A percentile compares a stretch with the other conserved stretches of the same genome.
Conservation (phyloP, 225 moss, liverwort and hornwort species). For the Neckera pumila region DNA sequence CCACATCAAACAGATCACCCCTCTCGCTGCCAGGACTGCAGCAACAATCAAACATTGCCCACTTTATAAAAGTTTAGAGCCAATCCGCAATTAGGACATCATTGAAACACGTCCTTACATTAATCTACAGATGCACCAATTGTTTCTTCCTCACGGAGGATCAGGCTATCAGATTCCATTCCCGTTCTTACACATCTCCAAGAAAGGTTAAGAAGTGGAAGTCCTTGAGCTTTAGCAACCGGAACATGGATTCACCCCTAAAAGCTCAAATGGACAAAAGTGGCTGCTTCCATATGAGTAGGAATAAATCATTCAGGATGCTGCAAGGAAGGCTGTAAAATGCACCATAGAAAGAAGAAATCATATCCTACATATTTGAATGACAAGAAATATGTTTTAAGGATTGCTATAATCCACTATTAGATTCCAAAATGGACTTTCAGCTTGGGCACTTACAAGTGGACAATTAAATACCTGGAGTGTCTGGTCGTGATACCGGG, state of each 20-base stretch:
- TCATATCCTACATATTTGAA: background rate
- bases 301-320: background rate
- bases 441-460: background rate
- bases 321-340: background rate
- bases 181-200: background rate
- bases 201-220: background rate
- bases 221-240: background rate
- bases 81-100: background rate
- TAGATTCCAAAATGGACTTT: background rate
- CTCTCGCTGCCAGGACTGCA: conserved; percentile 40
- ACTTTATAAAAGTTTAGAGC: background rate
- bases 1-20: conserved; percentile 21
- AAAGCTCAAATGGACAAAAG: background rate
- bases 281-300: background rate
- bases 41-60: background rate
- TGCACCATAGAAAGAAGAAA: background rate
- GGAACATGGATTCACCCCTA: background rate
- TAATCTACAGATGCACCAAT: background rate
- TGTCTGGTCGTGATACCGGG: conserved; percentile 23
- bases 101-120: background rate
- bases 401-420: background rate
- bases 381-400: background rate
- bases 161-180: background rate
- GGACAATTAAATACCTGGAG: conserved; percentile 20
- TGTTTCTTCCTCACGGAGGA: background rate